Conservation (phyloP, 2,329 filamentous ascomycete species). For the Sphaerostilbella broomeana region DNA sequence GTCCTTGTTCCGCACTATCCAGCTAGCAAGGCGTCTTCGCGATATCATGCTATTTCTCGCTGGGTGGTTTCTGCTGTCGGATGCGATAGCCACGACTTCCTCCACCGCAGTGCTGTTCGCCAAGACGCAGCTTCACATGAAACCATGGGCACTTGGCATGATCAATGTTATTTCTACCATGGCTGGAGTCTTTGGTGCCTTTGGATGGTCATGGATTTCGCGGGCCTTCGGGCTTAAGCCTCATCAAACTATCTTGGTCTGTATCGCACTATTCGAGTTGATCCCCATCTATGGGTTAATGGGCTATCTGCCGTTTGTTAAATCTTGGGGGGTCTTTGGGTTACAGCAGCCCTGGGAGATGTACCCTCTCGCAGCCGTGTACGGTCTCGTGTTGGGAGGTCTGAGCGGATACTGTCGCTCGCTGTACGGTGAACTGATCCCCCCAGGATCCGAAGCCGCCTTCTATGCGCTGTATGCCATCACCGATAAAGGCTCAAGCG, state of each 20-base stretch:
- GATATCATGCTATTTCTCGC: constrained; percentile 74
- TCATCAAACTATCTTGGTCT: constrained; percentile 85
- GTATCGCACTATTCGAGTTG: constrained; percentile 82
- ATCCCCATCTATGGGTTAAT: constrained; percentile 89
- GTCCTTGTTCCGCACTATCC: constrained; percentile 72
- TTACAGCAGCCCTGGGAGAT: constrained; percentile 96
- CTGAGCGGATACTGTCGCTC: constrained; percentile 87
- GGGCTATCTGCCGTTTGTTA: constrained; percentile 77
- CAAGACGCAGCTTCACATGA: constrained; percentile 88
- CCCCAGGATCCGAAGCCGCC: constrained; percentile 86
- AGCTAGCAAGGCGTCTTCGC: constrained; percentile 63
- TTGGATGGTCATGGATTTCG: constrained; percentile 80
- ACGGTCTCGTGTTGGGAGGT: constrained; percentile 91
- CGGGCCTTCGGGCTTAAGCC: constrained; percentile 62
- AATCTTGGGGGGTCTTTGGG: constrained; percentile 67
- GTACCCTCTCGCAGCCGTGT: constrained; percentile 85
- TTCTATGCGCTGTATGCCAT: constrained; percentile 97
- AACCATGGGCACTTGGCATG: constrained; percentile 76
- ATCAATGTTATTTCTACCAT: constrained; percentile 90
- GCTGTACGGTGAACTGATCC: constrained; percentile 88
- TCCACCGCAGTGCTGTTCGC: constrained; percentile 94
- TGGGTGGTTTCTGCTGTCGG: constrained; percentile 91
- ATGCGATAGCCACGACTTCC: constrained; percentile 89
- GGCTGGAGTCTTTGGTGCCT: constrained; percentile 78
- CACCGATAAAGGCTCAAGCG: constrained; percentile 89